Evolutionary conservation across 768 basidiomycete genomes (phyloP).

Genomic region (Boletellus ananas): DNA sequence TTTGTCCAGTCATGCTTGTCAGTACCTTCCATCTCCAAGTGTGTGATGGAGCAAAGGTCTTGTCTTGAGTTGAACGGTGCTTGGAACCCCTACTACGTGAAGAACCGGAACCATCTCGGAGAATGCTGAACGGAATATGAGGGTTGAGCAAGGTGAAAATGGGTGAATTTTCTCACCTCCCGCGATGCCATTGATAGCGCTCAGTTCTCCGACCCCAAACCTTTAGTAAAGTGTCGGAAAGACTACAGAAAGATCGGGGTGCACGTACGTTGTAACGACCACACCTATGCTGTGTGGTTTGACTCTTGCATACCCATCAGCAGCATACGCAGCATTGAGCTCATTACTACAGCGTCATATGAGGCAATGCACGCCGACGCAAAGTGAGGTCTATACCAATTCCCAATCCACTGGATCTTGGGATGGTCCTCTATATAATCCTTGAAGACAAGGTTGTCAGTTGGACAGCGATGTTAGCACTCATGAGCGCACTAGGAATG

Average conservation of each 20-base stretch:
- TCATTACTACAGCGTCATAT: conserved; percentile 54
- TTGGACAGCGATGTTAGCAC: background rate
- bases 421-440: conserved; percentile 82
- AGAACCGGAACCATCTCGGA: conserved; percentile 89
- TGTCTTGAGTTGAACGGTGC: conserved; percentile 64
- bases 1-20: background rate
- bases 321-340: conserved; percentile 85
- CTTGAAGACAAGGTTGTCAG: conserved; percentile 31
- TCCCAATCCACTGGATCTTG: conserved; percentile 81
- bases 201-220: conserved; percentile 93
- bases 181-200: conserved; percentile 81
- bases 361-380: background rate
- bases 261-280: conserved; percentile 68
- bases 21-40: conserved; percentile 73
- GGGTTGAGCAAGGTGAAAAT: background rate
- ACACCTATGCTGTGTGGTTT: conserved; percentile 72
- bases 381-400: conserved; percentile 47
- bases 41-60: conserved; percentile 85
- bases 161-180: conserved; percentile 44
- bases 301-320: conserved; percentile 89
- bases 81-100: conserved; percentile 83
- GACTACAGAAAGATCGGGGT: background rate
- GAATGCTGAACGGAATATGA: conserved; percentile 44
- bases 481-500: conserved; percentile 25
- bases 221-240: conserved; percentile 30